Conservation (phyloP, 148 eudicot species). For the Polygonum aviculare region DNA sequence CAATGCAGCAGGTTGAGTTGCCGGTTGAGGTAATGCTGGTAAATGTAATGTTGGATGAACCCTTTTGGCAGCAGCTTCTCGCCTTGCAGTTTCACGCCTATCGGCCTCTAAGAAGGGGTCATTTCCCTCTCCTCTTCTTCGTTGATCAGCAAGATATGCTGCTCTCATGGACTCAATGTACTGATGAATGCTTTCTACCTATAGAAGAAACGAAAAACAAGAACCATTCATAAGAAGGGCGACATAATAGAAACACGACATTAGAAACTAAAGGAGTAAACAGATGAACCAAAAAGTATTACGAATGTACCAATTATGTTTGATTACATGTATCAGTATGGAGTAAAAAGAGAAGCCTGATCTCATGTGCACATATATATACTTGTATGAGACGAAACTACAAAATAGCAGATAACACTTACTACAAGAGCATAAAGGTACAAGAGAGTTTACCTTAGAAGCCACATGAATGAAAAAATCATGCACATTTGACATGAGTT, state of each 20-base stretch:
- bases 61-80: conserved; percentile 88
- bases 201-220: background rate
- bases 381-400: background rate
- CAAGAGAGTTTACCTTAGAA: conserved; percentile 56
- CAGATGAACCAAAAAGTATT: background rate
- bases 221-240: background rate
- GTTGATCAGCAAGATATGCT: conserved; percentile 89
- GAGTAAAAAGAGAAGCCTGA: background rate
- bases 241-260: background rate
- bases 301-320: too few species aligned
- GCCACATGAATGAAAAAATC: conserved; percentile 96
- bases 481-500: conserved; percentile 83
- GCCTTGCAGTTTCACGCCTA: conserved; percentile 83
- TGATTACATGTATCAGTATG: too few species aligned
- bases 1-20: conserved; percentile 65
- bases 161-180: conserved; percentile 94
- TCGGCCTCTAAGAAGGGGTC: conserved; percentile 97
- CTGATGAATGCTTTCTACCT: conserved; percentile 99
- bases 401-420: background rate
- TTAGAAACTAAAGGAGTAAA: background rate
- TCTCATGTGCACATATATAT: background rate
- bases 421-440: background rate
- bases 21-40: conserved; percentile 65
- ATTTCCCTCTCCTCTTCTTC: conserved; percentile 64
- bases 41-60: conserved; percentile 82